Evolutionary conservation across 257 asterid species (phyloP), one percentile per base, ranked within the genome.

Genomic region (Petunia secreta): DNA sequence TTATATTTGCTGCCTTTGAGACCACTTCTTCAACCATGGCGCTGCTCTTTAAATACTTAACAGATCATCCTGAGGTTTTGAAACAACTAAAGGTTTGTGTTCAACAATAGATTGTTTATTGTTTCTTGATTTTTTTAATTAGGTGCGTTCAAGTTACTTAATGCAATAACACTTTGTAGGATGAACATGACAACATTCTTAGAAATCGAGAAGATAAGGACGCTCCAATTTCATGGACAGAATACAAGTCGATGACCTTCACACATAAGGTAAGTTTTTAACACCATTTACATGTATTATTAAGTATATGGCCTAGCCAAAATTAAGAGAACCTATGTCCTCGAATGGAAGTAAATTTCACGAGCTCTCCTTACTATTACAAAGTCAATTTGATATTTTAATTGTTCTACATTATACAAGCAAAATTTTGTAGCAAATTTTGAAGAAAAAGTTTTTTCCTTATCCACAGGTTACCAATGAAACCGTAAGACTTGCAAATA

Each of bases 141-240:
- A 11, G 8, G 16, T 65, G 37, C 0, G 0, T 39, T 66, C 39
- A 38, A 37, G 15, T 13, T 66, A 66, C 4, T 4, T 39, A 40
- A 39, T 2, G 25, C 25, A 25, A 25, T 25, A 25, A 25, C 25
- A 43, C 11, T 16, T 59, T 8, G 14, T 8, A 80, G 82, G 78
- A 53, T 6, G 82, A 80, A 34, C 82, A 80, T 68, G 78, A 80
- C 25, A 43, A n/a, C 5, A 79, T 79, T 66, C 15, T 64, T 39
- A 55, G 2, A 43, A 38, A 11, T 9, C 58, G 69, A 69, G 78
- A 80, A 73, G 36, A 80, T 15, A 69, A 46, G 40, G 41, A 69
- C 2, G 53, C 77, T 36, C 53, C 40, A 48, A 69, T 69, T 69
- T 43, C 76, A 41, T 80, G 82, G 82, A 16, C 6, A 5, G 78